A percentile compares a stretch with the other conserved stretches of the same genome.
Conservation (phyloP, 192 early-diverging fungal genomes). For the Backusella australiensis region DNA sequence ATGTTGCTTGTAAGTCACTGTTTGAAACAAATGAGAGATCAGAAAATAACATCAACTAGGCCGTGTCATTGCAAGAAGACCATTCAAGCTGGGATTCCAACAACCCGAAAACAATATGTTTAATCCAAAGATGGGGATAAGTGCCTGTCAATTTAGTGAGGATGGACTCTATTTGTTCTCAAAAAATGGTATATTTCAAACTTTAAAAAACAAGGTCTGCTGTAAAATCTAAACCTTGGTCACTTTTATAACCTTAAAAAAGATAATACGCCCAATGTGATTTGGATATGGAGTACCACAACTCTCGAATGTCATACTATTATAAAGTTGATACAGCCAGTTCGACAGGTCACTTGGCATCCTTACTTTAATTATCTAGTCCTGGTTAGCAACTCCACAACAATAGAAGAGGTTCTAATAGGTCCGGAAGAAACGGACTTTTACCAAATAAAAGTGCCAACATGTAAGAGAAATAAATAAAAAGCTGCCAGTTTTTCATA, state of each 20-base stretch:
- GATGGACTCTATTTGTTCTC: slow-evolving; percentile 58
- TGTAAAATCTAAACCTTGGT: neutral
- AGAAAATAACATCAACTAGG: slow-evolving; percentile 12
- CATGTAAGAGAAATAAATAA: slow-evolving; percentile 32
- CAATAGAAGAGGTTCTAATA: slow-evolving; percentile 26
- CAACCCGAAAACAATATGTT: slow-evolving; percentile 66
- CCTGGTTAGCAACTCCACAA: neutral
- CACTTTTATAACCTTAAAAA: slow-evolving; percentile 1
- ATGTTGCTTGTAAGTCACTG: neutral
- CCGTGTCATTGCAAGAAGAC: slow-evolving; percentile 35
- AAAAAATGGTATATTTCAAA: slow-evolving; percentile 59
- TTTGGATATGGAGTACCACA: slow-evolving; percentile 76
- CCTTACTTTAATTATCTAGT: slow-evolving; percentile 35
- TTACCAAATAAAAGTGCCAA: slow-evolving; percentile 51
- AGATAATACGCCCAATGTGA: slow-evolving; percentile 74
- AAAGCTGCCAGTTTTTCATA: neutral
- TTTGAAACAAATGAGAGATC: neutral
- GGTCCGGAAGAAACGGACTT: neutral
- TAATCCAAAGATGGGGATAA: slow-evolving; percentile 73
- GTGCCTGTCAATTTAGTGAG: slow-evolving; percentile 62
- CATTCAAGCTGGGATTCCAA: slow-evolving; percentile 49
- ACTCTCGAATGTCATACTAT: slow-evolving; percentile 45
- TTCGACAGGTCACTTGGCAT: slow-evolving; percentile 65
- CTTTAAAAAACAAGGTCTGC: neutral
- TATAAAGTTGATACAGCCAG: slow-evolving; percentile 57